Conservation (phyloP, 805 yeast genomes). For the Nakazawaea molendinolei region DNA sequence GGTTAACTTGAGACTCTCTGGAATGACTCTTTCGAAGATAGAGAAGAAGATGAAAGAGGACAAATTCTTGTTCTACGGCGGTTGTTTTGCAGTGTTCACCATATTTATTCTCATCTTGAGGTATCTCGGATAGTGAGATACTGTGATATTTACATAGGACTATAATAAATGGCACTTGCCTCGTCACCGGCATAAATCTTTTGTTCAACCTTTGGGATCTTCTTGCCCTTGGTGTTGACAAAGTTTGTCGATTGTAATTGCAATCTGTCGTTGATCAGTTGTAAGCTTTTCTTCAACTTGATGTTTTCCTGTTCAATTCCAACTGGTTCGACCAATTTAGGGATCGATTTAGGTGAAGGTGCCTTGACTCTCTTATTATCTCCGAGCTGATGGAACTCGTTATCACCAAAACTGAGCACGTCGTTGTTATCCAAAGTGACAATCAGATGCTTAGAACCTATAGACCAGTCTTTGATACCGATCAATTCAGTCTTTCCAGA, state of each 20-base stretch:
- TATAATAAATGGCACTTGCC: slow-evolving; percentile 58
- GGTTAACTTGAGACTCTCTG: slow-evolving; percentile 79
- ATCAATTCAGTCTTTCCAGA: slow-evolving; percentile 34
- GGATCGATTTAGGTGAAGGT: slow-evolving; percentile 46
- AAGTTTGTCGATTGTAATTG: slow-evolving; percentile 26
- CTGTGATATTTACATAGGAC: slow-evolving; percentile 3
- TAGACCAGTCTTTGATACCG: slow-evolving; percentile 43
- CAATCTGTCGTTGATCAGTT: slow-evolving; percentile 37
- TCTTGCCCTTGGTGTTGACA: slow-evolving; percentile 20
- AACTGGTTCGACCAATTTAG: slow-evolving; percentile 52
- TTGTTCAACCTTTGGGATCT: slow-evolving; percentile 36
- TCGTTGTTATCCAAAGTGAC: slow-evolving; percentile 57
- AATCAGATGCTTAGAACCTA: slow-evolving; percentile 62
- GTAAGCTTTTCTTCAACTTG: slow-evolving; percentile 19
- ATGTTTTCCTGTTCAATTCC: slow-evolving; percentile 15
- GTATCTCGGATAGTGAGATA: slow-evolving; percentile 43
- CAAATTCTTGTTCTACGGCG: slow-evolving; percentile 78
- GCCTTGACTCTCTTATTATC: slow-evolving; percentile 66
- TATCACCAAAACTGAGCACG: slow-evolving; percentile 78
- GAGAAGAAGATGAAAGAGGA: slow-evolving; percentile 82
- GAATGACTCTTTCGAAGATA: slow-evolving; percentile 71
- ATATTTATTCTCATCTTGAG: slow-evolving; percentile 61
- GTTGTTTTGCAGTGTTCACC: slow-evolving; percentile 54
- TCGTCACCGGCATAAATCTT: slow-evolving; percentile 55
- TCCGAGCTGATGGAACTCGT: slow-evolving; percentile 78